A percentile compares a stretch with the other conserved stretches of the same genome.
phyloP scores from a whole-genome alignment of 345 rosid species.

The Erucastrum elatum region DNA sequence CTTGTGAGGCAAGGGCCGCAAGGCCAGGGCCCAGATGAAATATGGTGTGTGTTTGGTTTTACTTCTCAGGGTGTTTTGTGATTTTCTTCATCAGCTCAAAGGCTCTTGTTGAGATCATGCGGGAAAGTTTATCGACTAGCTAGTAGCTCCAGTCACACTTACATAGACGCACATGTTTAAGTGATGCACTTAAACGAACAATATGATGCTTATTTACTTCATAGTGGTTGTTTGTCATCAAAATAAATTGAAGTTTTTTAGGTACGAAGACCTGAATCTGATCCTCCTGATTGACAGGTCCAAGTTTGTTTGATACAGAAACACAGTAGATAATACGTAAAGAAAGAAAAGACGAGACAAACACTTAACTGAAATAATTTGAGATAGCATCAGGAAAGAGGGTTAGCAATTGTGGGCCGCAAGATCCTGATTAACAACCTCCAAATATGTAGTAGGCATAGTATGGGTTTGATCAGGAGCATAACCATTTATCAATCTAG shows the following conservation, averaged over 20 bases:
- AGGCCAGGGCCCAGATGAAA: background rate
- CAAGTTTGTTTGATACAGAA: slow-evolving; percentile 28
- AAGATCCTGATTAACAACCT: background rate
- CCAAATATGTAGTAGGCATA: slow-evolving; percentile 2
- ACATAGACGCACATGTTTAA: slow-evolving; percentile 39
- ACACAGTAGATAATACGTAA: background rate
- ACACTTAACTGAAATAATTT: background rate
- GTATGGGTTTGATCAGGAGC: background rate
- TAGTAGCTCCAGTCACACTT: slow-evolving; percentile 77
- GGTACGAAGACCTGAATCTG: background rate
- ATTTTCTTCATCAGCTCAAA: slow-evolving; percentile 4
- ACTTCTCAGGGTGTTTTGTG: too few relatives aligned
- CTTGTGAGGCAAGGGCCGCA: background rate
- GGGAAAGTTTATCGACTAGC: slow-evolving; percentile 61
- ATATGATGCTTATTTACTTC: background rate
- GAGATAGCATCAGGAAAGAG: background rate
- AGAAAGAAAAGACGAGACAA: background rate
- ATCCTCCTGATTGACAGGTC: slow-evolving; percentile 28
- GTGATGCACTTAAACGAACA: too few relatives aligned
- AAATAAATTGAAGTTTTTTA: background rate
- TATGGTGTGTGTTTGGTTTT: background rate
- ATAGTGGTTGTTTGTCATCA: slow-evolving; percentile 11
- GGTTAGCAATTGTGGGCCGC: background rate
- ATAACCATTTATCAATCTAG: too few relatives aligned
- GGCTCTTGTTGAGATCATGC: slow-evolving; percentile 79